A percentile compares a stretch with the other conserved stretches of the same genome.
Conservation (phyloP, 1,284 basidiomycete species). For the Serendipita sp. region DNA sequence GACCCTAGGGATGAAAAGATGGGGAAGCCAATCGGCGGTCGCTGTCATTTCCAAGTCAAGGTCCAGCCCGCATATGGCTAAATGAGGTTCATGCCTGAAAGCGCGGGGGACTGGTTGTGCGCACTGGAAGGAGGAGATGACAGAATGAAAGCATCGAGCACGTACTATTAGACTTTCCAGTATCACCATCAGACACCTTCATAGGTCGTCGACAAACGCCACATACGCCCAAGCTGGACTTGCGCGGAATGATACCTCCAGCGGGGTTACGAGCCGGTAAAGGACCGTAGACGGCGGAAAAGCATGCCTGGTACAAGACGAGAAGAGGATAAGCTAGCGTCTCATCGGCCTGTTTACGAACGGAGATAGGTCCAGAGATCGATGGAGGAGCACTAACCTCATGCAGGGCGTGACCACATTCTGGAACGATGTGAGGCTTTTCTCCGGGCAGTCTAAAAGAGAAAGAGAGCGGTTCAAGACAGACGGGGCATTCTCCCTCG, state of each 20-base stretch:
- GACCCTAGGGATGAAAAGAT: conserved; percentile 3
- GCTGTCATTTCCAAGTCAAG: background rate
- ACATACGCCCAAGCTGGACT: conserved; percentile 81
- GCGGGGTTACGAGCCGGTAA: conserved; percentile 47
- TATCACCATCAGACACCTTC: conserved; percentile 75
- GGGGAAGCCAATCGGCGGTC: background rate
- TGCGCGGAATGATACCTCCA: conserved; percentile 36
- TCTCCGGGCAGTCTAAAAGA: conserved; percentile 81
- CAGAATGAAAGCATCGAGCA: conserved; percentile 15
- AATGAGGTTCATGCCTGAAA: background rate
- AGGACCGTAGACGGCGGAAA: conserved; percentile 87
- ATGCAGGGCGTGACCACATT: conserved; percentile 94
- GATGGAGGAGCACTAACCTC: conserved; percentile 41
- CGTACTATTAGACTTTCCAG: conserved; percentile 77
- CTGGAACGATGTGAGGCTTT: conserved; percentile 90
- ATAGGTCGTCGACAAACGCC: conserved; percentile 92
- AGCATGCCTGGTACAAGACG: conserved; percentile 57
- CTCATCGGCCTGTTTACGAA: background rate
- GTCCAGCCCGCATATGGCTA: background rate
- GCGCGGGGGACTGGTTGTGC: background rate
- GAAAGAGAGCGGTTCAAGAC: conserved; percentile 78
- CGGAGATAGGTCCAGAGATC: background rate
- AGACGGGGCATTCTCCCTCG: conserved; percentile 80
- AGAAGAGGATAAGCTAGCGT: conserved; percentile 5
- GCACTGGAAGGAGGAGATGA: background rate